phyloP scores from a whole-genome alignment of 768 basidiomycete genomes.

The Lactifluus rugatus region DNA sequence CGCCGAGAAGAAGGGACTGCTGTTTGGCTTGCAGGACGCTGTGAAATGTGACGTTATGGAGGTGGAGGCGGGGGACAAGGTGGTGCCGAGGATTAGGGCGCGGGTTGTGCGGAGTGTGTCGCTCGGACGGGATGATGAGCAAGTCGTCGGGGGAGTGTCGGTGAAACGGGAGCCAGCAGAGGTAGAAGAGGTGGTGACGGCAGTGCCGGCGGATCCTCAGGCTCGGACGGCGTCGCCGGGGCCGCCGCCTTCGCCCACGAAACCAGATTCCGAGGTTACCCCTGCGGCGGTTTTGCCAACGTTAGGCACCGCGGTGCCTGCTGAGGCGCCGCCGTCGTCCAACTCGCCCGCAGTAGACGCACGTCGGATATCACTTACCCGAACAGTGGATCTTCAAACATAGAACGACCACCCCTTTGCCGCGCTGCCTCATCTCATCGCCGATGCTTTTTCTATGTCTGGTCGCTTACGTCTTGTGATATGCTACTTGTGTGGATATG shows the following conservation, averaged over 20 bases:
- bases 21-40: background rate
- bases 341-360: conserved; percentile 13
- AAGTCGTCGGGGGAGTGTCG: background rate
- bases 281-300: background rate
- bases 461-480: background rate
- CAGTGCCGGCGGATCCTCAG: background rate
- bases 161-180: conserved; percentile 6
- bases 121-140: conserved; percentile 7
- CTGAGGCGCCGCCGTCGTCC: no score
- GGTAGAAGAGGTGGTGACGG: background rate
- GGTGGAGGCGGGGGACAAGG: background rate
- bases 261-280: background rate
- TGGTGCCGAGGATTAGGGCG: conserved; percentile 1
- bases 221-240: no score
- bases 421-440: background rate
- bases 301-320: background rate
- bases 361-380: conserved; percentile 17
- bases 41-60: background rate
- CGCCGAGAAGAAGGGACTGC: conserved; percentile 30
- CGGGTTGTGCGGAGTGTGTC: conserved; percentile 22
- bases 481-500: background rate
- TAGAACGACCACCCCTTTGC: conserved; percentile 15
- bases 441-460: background rate
- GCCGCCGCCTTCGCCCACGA: background rate
- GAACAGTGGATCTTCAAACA: conserved; percentile 23